Percentiles rank a stretch among this genome's conserved stretches.
phyloP scores from a whole-genome alignment of 768 basidiomycete species.

The Pleurotus djamor region DNA sequence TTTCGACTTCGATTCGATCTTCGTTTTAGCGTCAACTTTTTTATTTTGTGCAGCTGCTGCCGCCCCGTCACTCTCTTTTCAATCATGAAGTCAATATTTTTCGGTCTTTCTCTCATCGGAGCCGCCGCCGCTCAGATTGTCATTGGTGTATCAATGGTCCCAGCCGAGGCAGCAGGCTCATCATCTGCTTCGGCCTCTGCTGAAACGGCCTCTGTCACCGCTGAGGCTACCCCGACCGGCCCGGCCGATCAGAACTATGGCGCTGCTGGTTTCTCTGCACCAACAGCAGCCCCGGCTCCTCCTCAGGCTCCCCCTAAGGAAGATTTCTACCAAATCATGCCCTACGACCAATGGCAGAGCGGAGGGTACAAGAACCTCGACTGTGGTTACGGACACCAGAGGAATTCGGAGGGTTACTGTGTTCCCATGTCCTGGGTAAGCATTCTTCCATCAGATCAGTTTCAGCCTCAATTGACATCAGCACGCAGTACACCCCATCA shows the following conservation, averaged over 20 bases:
- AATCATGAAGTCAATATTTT: constrained; percentile 62
- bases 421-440: constrained; percentile 56
- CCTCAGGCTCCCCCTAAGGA: constrained; percentile 26
- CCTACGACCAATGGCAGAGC: constrained; percentile 54
- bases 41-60: constrained; percentile 9
- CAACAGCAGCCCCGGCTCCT: constrained; percentile 27
- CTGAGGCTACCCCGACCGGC: constrained; percentile 17
- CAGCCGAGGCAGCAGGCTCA: constrained; percentile 18
- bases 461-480: not conserved
- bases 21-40: constrained; percentile 31
- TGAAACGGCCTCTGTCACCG: constrained; percentile 17
- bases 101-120: constrained; percentile 57
- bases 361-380: constrained; percentile 67
- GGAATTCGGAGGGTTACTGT: constrained; percentile 56
- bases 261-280: constrained; percentile 21
- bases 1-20: constrained; percentile 33
- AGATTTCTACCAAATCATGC: constrained; percentile 48
- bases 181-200: constrained; percentile 18
- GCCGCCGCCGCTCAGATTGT: constrained; percentile 57
- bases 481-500: constrained; percentile 31
- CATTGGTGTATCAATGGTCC: constrained; percentile 41
- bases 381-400: constrained; percentile 72
- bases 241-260: constrained; percentile 18
- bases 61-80: constrained; percentile 41
- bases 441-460: constrained; percentile 5